Base-by-base conservation (phyloP, 78 protist species). In the Emiliania huxleyi region DNA sequence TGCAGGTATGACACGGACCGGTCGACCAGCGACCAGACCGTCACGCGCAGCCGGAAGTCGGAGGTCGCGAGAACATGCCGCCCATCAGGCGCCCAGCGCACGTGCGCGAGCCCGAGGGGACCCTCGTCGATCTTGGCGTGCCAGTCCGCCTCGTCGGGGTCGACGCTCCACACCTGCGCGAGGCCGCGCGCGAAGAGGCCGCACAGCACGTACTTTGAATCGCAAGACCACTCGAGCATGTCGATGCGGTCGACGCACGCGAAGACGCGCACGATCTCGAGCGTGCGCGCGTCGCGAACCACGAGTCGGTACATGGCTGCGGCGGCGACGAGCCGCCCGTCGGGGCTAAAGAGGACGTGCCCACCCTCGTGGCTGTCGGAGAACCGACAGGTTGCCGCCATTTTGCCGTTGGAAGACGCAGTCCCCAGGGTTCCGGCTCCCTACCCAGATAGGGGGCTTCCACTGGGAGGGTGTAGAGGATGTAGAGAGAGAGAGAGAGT, bases 71-170 rank as follows among this genome's bases (percentile, higher is more conserved):
- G 15, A 33, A 92, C 25, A 52, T 92, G 94, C 44, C 83, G 3
- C 35, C 90, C 79, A 46, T 92, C 94, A 1, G 94, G 94, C 22
- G 55, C 46, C 91, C 90, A 92, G 40, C 77, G 35, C 23, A 87
- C 89, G 85, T 92, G 83, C 33, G 38, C 90, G 33, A 92, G 55
- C 26, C 90, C 83, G 21, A 49, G 44, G n/a, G 87, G 71, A 0
- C 90, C 90, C 75, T 92, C 94, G 22, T 75, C 92, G 69, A 92
- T 92, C 79, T 46, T 71, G 79, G 91, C 79, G 42, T 81, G 42
- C 90, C 90, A 92, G 62, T 52, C 62, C 15, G 62, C 29, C 43
- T 92, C 75, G 0, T 6, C 21, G 45, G 73, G 2, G 79, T 29
- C 23, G 22, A 92, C 81, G 38, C 42, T 29, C 75, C 89, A 81